These are phyloP conservation scores for Teratosphaeria nubilosa DNA, from an alignment of 2,329 filamentous ascomycete species.

Conservation along the genomic window DNA sequence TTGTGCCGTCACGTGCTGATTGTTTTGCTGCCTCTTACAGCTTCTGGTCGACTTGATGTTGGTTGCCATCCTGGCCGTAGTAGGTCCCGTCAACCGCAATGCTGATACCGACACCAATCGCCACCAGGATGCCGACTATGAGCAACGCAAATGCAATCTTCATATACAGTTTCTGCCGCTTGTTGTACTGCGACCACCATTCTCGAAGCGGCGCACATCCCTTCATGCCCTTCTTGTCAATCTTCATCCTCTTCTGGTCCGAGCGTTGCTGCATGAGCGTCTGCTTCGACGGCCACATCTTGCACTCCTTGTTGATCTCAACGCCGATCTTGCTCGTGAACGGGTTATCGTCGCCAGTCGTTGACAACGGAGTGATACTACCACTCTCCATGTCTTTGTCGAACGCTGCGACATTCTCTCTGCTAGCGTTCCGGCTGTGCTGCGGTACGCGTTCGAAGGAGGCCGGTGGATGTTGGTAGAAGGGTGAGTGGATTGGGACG, in stretches of 20 bases:
- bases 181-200: slow-evolving; percentile 29
- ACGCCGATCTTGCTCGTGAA: slow-evolving; percentile 30
- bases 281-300: slow-evolving; percentile 42
- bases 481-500: slow-evolving; percentile 32
- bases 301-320: slow-evolving; percentile 39
- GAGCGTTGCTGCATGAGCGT: slow-evolving; percentile 34
- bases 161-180: slow-evolving; percentile 34
- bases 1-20: neutral
- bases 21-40: neutral
- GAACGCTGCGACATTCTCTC: slow-evolving; percentile 6
- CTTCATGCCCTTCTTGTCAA: slow-evolving; percentile 27
- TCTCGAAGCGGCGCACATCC: slow-evolving; percentile 18
- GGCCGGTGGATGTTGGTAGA: slow-evolving; percentile 39
- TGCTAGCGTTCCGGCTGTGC: slow-evolving; percentile 17
- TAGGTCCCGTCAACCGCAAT: slow-evolving; percentile 40
- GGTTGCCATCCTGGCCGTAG: slow-evolving; percentile 29
- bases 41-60: slow-evolving; percentile 1
- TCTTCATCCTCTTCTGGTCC: slow-evolving; percentile 25
- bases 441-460: slow-evolving; percentile 27
- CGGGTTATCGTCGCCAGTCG: slow-evolving; percentile 29
- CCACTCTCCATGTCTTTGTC: slow-evolving; percentile 31
- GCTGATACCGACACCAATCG: slow-evolving; percentile 39
- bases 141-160: slow-evolving; percentile 38
- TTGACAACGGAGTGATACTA: slow-evolving; percentile 18
- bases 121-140: slow-evolving; percentile 37